Evolutionary conservation across 208 protist genomes (phyloP).

Genomic region (Spongospora subterranea): DNA sequence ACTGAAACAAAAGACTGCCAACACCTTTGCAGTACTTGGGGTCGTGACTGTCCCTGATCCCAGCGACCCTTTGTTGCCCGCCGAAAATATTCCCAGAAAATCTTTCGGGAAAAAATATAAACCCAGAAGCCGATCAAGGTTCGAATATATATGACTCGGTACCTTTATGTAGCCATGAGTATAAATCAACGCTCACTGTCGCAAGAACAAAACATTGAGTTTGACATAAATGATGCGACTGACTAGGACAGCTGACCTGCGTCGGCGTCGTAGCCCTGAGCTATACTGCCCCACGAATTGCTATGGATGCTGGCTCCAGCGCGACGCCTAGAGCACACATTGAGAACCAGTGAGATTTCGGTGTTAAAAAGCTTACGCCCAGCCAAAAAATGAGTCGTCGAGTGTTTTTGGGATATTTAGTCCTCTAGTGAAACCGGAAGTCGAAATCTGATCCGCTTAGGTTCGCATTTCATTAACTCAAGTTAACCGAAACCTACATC

Average conservation of each 20-base stretch:
- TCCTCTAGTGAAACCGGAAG: not conserved
- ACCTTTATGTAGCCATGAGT: constrained; percentile 37
- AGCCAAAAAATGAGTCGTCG: constrained; percentile 30
- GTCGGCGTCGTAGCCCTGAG: not conserved
- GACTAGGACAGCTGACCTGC: constrained; percentile 2
- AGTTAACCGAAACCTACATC: not conserved
- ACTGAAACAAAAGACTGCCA: not conserved
- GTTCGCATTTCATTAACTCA: not conserved
- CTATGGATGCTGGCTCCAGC: constrained; percentile 18
- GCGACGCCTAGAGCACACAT: not conserved
- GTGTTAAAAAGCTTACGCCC: not conserved
- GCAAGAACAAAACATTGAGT: not conserved
- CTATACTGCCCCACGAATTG: constrained; percentile 32
- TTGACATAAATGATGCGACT: not conserved
- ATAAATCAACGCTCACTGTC: constrained; percentile 19
- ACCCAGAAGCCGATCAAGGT: too few species aligned
- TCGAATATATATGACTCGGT: not conserved
- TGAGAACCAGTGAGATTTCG: not conserved
- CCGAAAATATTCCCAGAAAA: constrained; percentile 7
- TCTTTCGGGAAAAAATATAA: not conserved
- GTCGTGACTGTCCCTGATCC: not conserved
- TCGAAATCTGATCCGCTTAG: not conserved
- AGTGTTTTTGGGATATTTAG: constrained; percentile 28
- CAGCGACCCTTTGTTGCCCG: constrained; percentile 9
- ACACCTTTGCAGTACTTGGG: constrained; percentile 25